These are phyloP conservation scores for Pisolithus orientalis DNA, from an alignment of 768 basidiomycete genomes.

Conservation along the genomic window DNA sequence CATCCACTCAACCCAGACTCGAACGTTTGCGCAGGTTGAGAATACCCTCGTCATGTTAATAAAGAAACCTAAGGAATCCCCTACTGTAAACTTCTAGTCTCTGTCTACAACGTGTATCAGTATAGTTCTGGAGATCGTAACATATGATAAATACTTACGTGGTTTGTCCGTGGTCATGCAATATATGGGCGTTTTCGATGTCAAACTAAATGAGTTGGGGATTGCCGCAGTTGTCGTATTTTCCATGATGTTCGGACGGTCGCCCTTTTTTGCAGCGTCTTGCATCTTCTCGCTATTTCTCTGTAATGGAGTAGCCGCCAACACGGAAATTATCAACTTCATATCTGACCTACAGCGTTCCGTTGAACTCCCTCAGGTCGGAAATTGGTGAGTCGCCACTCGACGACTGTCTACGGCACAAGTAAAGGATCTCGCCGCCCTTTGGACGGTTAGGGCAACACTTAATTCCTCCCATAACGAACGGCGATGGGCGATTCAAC, in stretches of 20 bases:
- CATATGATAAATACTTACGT: too few relatives aligned
- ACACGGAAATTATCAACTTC: constrained; percentile 67
- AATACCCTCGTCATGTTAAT: too few relatives aligned
- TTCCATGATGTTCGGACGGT: constrained; percentile 5
- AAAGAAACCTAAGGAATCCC: too few relatives aligned
- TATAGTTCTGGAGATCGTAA: too few relatives aligned
- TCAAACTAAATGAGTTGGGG: too few relatives aligned
- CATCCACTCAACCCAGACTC: background rate
- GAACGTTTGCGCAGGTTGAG: too few relatives aligned
- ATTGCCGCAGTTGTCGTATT: background rate
- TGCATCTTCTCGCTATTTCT: constrained; percentile 11
- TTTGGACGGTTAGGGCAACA: constrained; percentile 31
- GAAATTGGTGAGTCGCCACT: constrained; percentile 23
- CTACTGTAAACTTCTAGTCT: too few relatives aligned
- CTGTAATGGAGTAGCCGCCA: constrained; percentile 34
- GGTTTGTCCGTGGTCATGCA: too few relatives aligned
- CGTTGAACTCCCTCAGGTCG: constrained; percentile 15
- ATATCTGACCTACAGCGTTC: constrained; percentile 20
- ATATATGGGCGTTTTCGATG: too few relatives aligned
- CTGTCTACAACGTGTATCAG: too few relatives aligned
- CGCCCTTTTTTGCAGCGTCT: constrained; percentile 8
- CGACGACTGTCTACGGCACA: constrained; percentile 12
- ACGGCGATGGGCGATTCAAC: constrained; percentile 32
- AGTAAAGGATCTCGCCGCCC: background rate
- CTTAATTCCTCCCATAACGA: constrained; percentile 29